Evolutionary conservation across 2,329 filamentous ascomycete species (phyloP), one percentile per base, ranked within the genome.

Genomic region (Tolypocladium tundrense): DNA sequence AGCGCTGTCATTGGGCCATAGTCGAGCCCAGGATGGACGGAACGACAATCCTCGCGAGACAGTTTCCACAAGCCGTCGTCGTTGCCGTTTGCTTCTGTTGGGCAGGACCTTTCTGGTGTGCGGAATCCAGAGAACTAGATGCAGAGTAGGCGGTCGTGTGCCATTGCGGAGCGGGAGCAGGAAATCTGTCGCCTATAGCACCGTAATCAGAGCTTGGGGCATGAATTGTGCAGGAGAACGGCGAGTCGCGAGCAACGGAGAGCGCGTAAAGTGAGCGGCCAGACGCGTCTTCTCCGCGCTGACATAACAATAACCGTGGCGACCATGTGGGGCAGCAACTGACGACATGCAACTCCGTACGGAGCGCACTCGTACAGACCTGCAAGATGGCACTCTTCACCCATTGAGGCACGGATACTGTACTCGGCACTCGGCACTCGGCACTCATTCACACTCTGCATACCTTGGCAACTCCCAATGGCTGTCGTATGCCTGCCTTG

Each of bases 1-100:
- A 57, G 58, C 57, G 60, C 62, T 63, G 65, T 71, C 68, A 72
- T 70, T 66, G 67, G 63, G 66, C 68, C 70, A 72, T 73, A 51
- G 48, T 51, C 48, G 48, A 51, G 14, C 27, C 9, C 48, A 35
- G 27, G 14, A 8, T 14, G 48, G 48, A 35, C 16, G 16, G 48
- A 51, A 51, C 48, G 48, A 51, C 48, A n/a, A 51, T 51, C 27
- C 27, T 35, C 27, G 16, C 27, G 7, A 35, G 48, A 35, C 48
- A 33, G 27, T 16, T 33, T 33, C 48, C 19, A 51, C 27, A 51
- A 51, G 16, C 31, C 31, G 48, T 19, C 9, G 48, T 7, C 19
- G 10, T 8, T 4, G 16, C 8, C 13, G 45, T 33, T 50, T 31
- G 16, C 14, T 33, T 51, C 14, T 35, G 9, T 35, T 27, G 8